Conservation (phyloP, 495 filamentous ascomycete species). For the Tricharina praecox region DNA sequence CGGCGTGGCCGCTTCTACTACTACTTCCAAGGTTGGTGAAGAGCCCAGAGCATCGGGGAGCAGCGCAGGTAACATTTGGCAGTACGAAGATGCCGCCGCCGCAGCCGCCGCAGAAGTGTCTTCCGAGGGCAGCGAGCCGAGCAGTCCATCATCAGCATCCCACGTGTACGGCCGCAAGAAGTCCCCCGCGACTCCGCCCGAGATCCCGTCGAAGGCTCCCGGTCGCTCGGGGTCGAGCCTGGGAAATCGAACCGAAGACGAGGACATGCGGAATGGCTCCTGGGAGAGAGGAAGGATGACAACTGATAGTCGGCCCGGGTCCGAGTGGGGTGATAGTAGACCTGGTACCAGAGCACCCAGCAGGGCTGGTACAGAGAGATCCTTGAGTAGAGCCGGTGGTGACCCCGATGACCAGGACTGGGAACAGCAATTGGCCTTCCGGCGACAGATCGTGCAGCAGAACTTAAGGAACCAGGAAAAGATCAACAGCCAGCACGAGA, state of each 20-base stretch:
- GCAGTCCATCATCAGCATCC: too few relatives aligned
- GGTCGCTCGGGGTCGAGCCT: too few relatives aligned
- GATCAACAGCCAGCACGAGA: constrained; percentile 23
- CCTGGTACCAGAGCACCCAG: not conserved
- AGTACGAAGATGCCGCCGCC: constrained; percentile 26
- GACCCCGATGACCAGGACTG: constrained; percentile 21
- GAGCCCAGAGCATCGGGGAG: constrained; percentile 16
- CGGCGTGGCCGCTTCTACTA: constrained; percentile 8
- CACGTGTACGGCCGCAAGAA: too few relatives aligned
- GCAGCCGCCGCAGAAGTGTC: too few relatives aligned
- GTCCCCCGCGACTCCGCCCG: too few relatives aligned
- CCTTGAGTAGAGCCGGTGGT: constrained; percentile 15
- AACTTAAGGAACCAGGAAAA: constrained; percentile 26
- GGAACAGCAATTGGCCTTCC: constrained; percentile 25
- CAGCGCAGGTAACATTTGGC: constrained; percentile 25
- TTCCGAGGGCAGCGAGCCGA: too few relatives aligned
- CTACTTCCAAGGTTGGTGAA: not conserved
- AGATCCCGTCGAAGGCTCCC: too few relatives aligned
- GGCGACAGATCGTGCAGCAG: constrained; percentile 25
- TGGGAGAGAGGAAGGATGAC: constrained; percentile 10
- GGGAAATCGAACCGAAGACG: too few relatives aligned
- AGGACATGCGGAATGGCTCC: not conserved
- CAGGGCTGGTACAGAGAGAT: not conserved
- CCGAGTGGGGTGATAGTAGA: not conserved
- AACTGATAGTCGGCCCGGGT: constrained; percentile 8